Percentiles rank a stretch among this genome's conserved stretches.
Conservation (phyloP, 768 basidiomycete genomes). For the Lactarius sp. region DNA sequence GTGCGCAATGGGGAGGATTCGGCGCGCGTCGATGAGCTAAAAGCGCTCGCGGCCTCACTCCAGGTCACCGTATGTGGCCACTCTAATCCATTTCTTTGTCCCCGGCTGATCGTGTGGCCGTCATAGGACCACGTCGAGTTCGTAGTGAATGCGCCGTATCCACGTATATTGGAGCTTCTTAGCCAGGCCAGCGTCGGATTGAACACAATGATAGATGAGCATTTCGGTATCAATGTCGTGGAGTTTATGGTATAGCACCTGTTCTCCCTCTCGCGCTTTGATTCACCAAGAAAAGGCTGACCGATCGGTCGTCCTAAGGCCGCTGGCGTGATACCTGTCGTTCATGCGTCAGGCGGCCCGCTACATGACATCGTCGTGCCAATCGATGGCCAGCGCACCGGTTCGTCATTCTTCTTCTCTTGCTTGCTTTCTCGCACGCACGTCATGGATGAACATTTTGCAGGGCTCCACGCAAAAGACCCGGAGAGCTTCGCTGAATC, state of each 20-base stretch:
- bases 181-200: constrained; percentile 76
- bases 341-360: constrained; percentile 91
- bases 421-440: not conserved
- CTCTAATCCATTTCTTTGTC: constrained; percentile 5
- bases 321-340: constrained; percentile 87
- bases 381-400: constrained; percentile 62
- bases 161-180: constrained; percentile 64
- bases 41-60: constrained; percentile 53
- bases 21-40: constrained; percentile 58
- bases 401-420: constrained; percentile 33
- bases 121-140: constrained; percentile 66
- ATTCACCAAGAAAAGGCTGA: not conserved
- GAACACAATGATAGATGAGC: constrained; percentile 97
- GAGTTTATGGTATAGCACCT: constrained; percentile 79
- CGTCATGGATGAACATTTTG: not conserved
- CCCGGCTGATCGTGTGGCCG: not conserved
- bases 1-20: constrained; percentile 76
- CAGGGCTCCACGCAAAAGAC: constrained; percentile 76
- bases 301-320: constrained; percentile 47
- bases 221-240: constrained; percentile 97
- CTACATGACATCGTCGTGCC: constrained; percentile 88
- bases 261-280: constrained; percentile 7
- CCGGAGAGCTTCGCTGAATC: constrained; percentile 60
- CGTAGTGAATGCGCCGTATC: constrained; percentile 76
- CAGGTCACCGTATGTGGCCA: constrained; percentile 49